Percentiles rank a stretch among this genome's conserved stretches.
phyloP scores from a whole-genome alignment of 352 stramenopile species.

The Pythium biforme region DNA sequence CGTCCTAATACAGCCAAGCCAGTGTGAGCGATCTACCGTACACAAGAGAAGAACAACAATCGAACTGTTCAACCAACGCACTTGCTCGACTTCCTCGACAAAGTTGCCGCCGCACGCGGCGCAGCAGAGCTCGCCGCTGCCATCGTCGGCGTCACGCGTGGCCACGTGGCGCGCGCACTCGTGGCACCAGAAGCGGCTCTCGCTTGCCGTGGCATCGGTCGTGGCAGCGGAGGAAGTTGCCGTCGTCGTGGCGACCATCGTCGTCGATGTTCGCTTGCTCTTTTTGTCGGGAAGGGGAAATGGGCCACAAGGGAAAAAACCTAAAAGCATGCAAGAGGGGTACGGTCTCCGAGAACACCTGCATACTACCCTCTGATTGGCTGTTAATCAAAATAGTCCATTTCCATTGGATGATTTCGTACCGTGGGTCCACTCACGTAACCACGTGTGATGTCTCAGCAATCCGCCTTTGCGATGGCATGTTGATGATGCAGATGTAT shows the following conservation, averaged over 20 bases:
- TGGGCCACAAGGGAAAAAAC: not conserved
- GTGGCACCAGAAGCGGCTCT: conserved; percentile 81
- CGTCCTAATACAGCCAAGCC: conserved; percentile 37
- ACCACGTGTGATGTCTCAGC: conserved; percentile 7
- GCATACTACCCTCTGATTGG: conserved; percentile 6
- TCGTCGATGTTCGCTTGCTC: not conserved
- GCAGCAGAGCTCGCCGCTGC: conserved; percentile 71
- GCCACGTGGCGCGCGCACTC: conserved; percentile 57
- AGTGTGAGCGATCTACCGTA: not conserved
- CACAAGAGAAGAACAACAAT: not conserved
- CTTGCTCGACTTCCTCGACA: conserved; percentile 82
- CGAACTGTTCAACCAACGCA: no score
- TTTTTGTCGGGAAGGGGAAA: not conserved
- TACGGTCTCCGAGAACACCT: not conserved
- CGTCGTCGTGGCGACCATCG: not conserved
- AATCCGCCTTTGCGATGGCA: no score
- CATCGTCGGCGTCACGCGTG: conserved; percentile 49
- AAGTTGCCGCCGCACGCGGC: conserved; percentile 74
- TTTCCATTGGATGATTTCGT: not conserved
- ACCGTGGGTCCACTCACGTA: not conserved
- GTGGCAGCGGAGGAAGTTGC: conserved; percentile 3
- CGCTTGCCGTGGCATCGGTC: not conserved
- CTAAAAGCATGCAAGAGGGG: not conserved
- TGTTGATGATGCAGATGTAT: not conserved
- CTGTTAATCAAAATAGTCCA: not conserved